Conservation (phyloP, 1,284 basidiomycete species). For the Sanguinoderma infundibulare region DNA sequence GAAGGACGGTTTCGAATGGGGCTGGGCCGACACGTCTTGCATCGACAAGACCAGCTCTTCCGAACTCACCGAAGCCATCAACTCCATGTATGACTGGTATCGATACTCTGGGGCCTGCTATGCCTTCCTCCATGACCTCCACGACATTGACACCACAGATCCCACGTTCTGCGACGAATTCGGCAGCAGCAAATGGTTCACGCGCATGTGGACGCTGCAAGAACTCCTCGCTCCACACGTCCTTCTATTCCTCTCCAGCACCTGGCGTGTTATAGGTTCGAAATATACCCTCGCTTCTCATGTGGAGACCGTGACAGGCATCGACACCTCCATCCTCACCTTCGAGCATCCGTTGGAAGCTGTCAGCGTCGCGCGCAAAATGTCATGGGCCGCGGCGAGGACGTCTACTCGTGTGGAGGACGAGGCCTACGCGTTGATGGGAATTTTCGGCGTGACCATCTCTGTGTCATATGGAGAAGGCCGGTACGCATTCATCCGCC, state of each 20-base stretch:
- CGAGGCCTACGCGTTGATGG: constrained; percentile 14
- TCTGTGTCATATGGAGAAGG: constrained; percentile 9
- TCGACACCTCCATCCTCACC: not conserved
- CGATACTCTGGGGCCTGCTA: constrained; percentile 3
- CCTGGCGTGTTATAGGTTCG: constrained; percentile 5
- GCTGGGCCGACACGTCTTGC: constrained; percentile 6
- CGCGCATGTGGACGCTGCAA: constrained; percentile 4
- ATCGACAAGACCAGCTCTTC: constrained; percentile 14
- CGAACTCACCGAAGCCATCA: constrained; percentile 9
- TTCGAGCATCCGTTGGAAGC: not conserved
- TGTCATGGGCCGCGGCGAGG: constrained; percentile 11
- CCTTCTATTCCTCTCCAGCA: constrained; percentile 3
- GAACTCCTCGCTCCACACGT: constrained; percentile 3
- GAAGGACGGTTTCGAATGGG: constrained; percentile 3
- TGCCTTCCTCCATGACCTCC: constrained; percentile 9
- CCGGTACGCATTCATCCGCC: constrained; percentile 7
- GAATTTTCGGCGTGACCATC: constrained; percentile 11
- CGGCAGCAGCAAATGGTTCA: constrained; percentile 5
- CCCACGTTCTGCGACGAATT: not conserved
- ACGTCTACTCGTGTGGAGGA: constrained; percentile 3
- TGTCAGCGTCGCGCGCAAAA: constrained; percentile 4
- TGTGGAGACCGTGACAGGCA: constrained; percentile 1
- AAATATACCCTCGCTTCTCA: constrained; percentile 1
- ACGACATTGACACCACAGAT: not conserved
- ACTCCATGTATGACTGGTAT: constrained; percentile 12